Evolutionary conservation across 345 rosid genomes (phyloP), one percentile per base, ranked within the genome.

Genomic region (Dipteronia sinensis): DNA sequence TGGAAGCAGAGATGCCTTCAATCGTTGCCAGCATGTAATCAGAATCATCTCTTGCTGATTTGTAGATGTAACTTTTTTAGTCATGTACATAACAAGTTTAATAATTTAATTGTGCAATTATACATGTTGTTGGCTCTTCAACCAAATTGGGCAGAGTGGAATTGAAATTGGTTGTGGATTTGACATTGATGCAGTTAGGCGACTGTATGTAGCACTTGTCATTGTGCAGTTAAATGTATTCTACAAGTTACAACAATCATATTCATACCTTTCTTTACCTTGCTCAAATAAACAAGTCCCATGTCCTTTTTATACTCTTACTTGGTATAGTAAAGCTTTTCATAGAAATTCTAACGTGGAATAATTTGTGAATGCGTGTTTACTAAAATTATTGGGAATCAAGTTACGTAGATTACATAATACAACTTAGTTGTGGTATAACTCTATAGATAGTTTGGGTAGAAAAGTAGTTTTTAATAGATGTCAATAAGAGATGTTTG

Each of bases 11-110:
- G 89, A 81, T 93, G 47, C 88, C 94, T 11, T 88, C 95, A 10
- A 90, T 91, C 67, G 97, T 93, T 69, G 99, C 92, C 79, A 91
- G 93, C 87, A 91, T 95, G 95, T 95, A 84, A 88, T 82, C 25
- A 58, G 0, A 12, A 19, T 16, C 9, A 8, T 38, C 38, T 74
- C 19, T 63, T 63, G 80, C 74, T 78, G 38, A 75, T 68, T 56
- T 79, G 84, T 77, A 68, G 80, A 75, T 84, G 90, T 88, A 88
- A 80, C 86, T 76, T 62, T 38, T 46, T 58, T 58, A 19, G 19
- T 47, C 65, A 13, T 94, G 97, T 90, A 90, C 88, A 90, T 89
- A 88, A 76, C 65, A 65, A 76, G 23, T 75, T 68, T n/a, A 65
- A 75, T 74, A 77, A 81, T 77, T 31, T 69, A 83, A 78, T 40